Evolutionary conservation across 2,329 filamentous ascomycete genomes (phyloP), one percentile per base, ranked within the genome.

Genomic region (Ramichloridium luteum): DNA sequence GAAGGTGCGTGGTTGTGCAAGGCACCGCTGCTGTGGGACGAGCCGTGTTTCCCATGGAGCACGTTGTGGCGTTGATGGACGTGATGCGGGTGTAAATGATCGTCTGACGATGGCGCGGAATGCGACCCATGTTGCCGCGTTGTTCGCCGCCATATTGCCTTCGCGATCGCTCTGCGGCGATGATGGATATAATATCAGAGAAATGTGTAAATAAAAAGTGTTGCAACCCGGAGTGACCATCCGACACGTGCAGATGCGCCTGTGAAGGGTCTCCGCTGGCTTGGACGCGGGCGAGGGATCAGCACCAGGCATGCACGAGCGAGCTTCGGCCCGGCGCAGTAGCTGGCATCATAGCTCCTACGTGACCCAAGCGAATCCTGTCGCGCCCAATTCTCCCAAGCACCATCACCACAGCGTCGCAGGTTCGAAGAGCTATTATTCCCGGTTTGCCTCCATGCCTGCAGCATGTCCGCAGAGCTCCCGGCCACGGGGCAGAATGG

Each of bases 401-500:
- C 22, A 27, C 15, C 31, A 5, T 16, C 31, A 28, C 23, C 12
- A 34, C 25, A 22, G 14, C 23, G 13, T 6, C 16, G 15, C 25
- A n/a, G 10, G 27, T 14, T 27, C 25, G 13, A 34, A 25, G 15
- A 16, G n/a, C n/a, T n/a, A n/a, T n/a, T n/a, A n/a, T n/a, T n/a
- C n/a, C n/a, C n/a, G n/a, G n/a, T n/a, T n/a, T n/a, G n/a, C n/a
- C 28, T 47, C 40, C 30, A 55, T 56, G 43, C 48, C 46, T 46
- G 50, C 53, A 46, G 49, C 50, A 55, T 60, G 54, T 53, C 54
- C 45, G 49, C 47, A 40, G 46, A 45, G 31, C 41, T 37, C 38
- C 44, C 45, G 43, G 46, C 48, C 37, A 48, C 41, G 34, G 46
- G 40, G 25, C 28, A 32, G 10, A 22, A 36, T 25, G 27, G 45